A percentile compares a stretch with the other conserved stretches of the same genome.
Conservation (phyloP, 305 asterid genomes). For the Fraxinus dipetala region DNA sequence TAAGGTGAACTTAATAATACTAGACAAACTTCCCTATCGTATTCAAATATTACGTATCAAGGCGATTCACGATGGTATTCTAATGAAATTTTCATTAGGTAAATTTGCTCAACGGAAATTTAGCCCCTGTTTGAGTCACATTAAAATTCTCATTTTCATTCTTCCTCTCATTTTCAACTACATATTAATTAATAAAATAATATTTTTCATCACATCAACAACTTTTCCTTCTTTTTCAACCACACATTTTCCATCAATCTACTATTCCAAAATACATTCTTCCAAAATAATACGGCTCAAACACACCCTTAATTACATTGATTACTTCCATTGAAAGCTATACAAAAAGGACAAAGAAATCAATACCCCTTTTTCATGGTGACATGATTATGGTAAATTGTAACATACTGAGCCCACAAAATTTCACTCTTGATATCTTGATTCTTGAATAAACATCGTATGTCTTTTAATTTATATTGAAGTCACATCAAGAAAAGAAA, state of each 20-base stretch:
- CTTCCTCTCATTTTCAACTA: too few species aligned
- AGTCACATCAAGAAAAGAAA: neutral
- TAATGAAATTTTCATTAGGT: neutral
- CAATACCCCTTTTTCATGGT: neutral
- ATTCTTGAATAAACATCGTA: neutral
- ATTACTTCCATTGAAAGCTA: neutral
- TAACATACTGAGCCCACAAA: neutral
- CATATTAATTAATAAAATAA: too few species aligned
- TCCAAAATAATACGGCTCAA: too few species aligned
- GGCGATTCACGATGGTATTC: neutral
- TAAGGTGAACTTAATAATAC: neutral
- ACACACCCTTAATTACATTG: neutral
- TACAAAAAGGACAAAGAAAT: neutral
- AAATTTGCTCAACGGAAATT: neutral
- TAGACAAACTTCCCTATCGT: neutral
- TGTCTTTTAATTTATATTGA: neutral
- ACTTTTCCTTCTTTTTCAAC: too few species aligned
- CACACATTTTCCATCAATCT: too few species aligned
- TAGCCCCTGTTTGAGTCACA: too few species aligned
- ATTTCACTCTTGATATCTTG: neutral
- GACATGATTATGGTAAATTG: constrained; percentile 1
- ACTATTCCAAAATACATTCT: too few species aligned
- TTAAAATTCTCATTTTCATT: too few species aligned
- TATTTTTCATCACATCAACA: too few species aligned
- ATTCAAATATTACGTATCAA: neutral